Evolutionary conservation across 352 stramenopile species (phyloP).

Genomic region (Globisporangium sylvaticum): DNA sequence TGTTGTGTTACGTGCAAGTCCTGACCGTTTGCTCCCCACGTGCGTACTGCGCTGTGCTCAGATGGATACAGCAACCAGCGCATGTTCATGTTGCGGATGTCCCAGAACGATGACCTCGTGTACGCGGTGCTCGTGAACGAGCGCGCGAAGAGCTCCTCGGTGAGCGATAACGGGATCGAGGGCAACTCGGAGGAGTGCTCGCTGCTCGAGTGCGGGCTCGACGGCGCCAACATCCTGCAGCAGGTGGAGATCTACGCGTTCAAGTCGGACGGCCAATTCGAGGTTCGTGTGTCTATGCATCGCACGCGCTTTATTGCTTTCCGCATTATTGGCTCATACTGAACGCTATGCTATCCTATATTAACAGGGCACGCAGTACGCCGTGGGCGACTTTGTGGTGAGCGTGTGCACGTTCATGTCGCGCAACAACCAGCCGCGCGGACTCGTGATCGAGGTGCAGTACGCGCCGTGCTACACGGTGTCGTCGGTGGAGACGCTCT

Average conservation of each 20-base stretch:
- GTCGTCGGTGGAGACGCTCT: constrained; percentile 68
- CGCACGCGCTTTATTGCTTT: background rate
- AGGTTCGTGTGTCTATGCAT: constrained; percentile 27
- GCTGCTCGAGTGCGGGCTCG: constrained; percentile 78
- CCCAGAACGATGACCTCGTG: constrained; percentile 82
- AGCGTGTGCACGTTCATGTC: constrained; percentile 88
- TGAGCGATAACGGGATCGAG: constrained; percentile 76
- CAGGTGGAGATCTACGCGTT: constrained; percentile 88
- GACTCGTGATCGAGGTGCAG: constrained; percentile 81
- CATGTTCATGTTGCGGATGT: constrained; percentile 90
- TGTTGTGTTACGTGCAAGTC: background rate
- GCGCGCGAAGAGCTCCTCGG: constrained; percentile 42
- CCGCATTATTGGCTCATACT: background rate
- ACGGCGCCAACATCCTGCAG: constrained; percentile 83
- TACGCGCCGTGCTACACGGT: constrained; percentile 82
- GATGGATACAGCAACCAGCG: constrained; percentile 83
- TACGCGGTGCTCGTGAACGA: constrained; percentile 85
- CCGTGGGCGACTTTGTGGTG: constrained; percentile 81
- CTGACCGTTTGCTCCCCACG: background rate
- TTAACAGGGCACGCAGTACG: constrained; percentile 64
- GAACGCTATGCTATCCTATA: background rate
- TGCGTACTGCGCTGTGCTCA: constrained; percentile 19
- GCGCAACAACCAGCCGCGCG: constrained; percentile 73
- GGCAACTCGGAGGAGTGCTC: constrained; percentile 68
- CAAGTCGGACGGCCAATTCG: constrained; percentile 86